Conservation (phyloP, 2,329 filamentous ascomycete genomes). For the Lasiodiplodia theobromae region DNA sequence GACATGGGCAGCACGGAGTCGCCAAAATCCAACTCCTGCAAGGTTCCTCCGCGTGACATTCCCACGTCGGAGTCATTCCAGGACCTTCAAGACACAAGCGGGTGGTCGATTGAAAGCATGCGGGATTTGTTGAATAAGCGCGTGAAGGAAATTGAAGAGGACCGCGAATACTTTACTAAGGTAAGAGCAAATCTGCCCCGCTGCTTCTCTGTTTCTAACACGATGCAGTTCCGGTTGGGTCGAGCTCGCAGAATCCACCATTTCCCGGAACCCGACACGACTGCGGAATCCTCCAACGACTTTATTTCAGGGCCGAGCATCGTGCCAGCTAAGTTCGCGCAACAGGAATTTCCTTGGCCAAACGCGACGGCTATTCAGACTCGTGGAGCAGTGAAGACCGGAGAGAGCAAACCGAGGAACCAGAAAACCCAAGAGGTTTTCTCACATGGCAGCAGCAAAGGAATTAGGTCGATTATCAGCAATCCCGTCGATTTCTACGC, state of each 20-base stretch:
- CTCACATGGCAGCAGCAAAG: background rate
- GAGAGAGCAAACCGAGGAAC: background rate
- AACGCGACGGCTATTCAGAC: slow-evolving; percentile 7
- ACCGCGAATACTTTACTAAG: slow-evolving; percentile 32
- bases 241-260: slow-evolving; percentile 18
- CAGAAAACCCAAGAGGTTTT: slow-evolving; percentile 22
- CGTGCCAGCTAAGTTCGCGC: slow-evolving; percentile 1
- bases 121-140: slow-evolving; percentile 10
- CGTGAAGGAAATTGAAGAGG: slow-evolving; percentile 31
- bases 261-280: background rate
- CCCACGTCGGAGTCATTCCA: background rate
- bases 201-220: background rate
- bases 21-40: background rate
- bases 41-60: background rate
- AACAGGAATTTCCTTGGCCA: slow-evolving; percentile 13
- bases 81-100: background rate
- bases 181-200: slow-evolving; percentile 1
- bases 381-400: background rate
- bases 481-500: slow-evolving; percentile 17
- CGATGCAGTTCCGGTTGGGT: slow-evolving; percentile 5
- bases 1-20: background rate
- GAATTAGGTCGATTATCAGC: background rate
- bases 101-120: background rate
- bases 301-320: slow-evolving; percentile 18
- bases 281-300: background rate